These are phyloP conservation scores for Eleusine indica DNA, from an alignment of 176 grass and related monocot genomes.

Conservation along the genomic window DNA sequence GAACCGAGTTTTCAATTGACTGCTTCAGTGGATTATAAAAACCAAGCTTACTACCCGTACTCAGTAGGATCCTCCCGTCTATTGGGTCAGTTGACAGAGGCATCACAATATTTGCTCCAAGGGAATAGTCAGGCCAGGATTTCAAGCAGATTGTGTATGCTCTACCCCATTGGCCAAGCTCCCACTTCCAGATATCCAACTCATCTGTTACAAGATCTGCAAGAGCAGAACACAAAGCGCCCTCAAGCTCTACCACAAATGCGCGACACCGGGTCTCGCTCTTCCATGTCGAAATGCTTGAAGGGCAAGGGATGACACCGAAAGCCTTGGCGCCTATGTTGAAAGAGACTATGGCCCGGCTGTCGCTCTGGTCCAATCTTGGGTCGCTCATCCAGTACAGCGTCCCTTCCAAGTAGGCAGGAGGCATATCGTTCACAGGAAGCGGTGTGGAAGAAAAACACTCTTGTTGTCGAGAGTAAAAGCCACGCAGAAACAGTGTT, in stretches of 20 bases:
- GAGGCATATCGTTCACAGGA: conserved; percentile 7
- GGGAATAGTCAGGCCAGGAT: conserved; percentile 12
- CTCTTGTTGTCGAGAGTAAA: too few relatives aligned
- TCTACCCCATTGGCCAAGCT: conserved; percentile 1
- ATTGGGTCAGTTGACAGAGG: neutral
- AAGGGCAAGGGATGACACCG: conserved; percentile 2
- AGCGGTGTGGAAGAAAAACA: neutral
- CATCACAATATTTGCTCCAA: neutral
- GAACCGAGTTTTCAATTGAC: neutral
- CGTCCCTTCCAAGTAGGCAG: neutral
- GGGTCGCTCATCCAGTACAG: conserved; percentile 38
- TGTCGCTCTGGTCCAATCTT: neutral
- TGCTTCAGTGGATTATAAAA: conserved; percentile 3
- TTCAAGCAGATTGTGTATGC: neutral
- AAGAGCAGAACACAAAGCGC: neutral
- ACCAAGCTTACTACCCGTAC: conserved; percentile 3
- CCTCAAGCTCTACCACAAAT: conserved; percentile 20
- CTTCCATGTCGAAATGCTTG: neutral
- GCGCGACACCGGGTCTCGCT: neutral
- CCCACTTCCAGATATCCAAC: conserved; percentile 18
- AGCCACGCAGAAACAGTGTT: too few relatives aligned
- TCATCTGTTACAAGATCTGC: conserved; percentile 8
- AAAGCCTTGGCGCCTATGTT: neutral
- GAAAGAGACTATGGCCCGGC: conserved; percentile 10
- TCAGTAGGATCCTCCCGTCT: conserved; percentile 18